phyloP scores from a whole-genome alignment of 305 asterid genomes.

The Fraxinus paxiana region DNA sequence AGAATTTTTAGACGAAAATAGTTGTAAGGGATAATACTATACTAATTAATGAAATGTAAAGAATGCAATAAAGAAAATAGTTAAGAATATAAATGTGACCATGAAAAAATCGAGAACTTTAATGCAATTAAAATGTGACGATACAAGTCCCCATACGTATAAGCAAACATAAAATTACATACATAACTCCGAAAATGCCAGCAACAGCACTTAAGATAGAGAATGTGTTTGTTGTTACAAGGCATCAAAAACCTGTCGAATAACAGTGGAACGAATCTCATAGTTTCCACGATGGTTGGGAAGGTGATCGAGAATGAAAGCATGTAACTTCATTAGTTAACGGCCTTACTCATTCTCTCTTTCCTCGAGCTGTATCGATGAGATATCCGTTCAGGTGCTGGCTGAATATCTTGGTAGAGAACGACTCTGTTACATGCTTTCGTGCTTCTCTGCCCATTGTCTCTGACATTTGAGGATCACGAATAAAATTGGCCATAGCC shows the following conservation, averaged over 20 bases:
- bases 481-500: slow-evolving; percentile 68
- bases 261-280: background rate
- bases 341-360: slow-evolving; percentile 41
- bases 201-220: too few relatives aligned
- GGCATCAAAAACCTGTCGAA: background rate
- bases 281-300: background rate
- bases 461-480: slow-evolving; percentile 55
- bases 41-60: too few relatives aligned
- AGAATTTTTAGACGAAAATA: too few relatives aligned
- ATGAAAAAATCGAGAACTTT: too few relatives aligned
- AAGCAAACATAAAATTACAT: too few relatives aligned
- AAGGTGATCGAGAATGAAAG: background rate
- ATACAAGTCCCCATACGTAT: too few relatives aligned
- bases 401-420: slow-evolving; percentile 77
- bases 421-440: slow-evolving; percentile 54
- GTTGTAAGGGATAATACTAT: too few relatives aligned
- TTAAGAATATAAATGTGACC: too few relatives aligned
- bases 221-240: background rate
- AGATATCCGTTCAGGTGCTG: slow-evolving; percentile 56
- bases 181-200: too few relatives aligned
- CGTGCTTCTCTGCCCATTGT: slow-evolving; percentile 72
- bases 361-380: slow-evolving; percentile 48
- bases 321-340: background rate
- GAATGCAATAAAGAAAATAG: too few relatives aligned
- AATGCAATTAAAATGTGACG: too few relatives aligned